Conservation (phyloP, 2,329 filamentous ascomycete species). For the Cordyceps pruinosa region DNA sequence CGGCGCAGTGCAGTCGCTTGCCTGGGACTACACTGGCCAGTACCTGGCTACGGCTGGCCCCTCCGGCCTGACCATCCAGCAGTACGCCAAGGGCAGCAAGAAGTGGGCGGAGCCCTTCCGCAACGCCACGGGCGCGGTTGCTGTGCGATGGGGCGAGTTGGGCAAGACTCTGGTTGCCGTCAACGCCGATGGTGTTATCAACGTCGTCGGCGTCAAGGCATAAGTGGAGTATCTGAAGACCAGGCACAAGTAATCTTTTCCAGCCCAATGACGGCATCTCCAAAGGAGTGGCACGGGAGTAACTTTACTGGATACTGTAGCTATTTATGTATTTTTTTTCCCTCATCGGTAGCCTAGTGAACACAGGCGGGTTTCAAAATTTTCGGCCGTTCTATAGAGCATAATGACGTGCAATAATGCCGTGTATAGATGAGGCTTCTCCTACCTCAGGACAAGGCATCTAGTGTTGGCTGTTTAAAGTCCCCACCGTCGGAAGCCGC, state of each 20-base stretch:
- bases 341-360: neutral
- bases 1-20: conserved; percentile 64
- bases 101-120: conserved; percentile 81
- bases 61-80: conserved; percentile 76
- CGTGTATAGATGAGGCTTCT: too few relatives aligned
- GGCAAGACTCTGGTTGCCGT: conserved; percentile 70
- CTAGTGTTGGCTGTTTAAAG: too few relatives aligned
- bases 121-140: conserved; percentile 64
- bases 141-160: conserved; percentile 69
- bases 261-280: neutral
- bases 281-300: neutral
- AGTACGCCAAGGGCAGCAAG: conserved; percentile 83
- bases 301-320: neutral
- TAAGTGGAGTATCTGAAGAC: conserved; percentile 10
- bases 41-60: conserved; percentile 79
- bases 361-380: neutral
- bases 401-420: too few relatives aligned
- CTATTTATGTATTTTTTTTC: neutral
- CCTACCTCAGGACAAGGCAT: too few relatives aligned
- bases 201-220: conserved; percentile 56
- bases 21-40: conserved; percentile 94
- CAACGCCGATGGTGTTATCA: conserved; percentile 68
- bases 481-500: conserved; percentile 9
- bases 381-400: neutral
- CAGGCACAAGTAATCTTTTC: conserved; percentile 1